A percentile compares a stretch with the other conserved stretches of the same genome.
Conservation (phyloP, 208 protist genomes). For the Phytomonas sp. region DNA sequence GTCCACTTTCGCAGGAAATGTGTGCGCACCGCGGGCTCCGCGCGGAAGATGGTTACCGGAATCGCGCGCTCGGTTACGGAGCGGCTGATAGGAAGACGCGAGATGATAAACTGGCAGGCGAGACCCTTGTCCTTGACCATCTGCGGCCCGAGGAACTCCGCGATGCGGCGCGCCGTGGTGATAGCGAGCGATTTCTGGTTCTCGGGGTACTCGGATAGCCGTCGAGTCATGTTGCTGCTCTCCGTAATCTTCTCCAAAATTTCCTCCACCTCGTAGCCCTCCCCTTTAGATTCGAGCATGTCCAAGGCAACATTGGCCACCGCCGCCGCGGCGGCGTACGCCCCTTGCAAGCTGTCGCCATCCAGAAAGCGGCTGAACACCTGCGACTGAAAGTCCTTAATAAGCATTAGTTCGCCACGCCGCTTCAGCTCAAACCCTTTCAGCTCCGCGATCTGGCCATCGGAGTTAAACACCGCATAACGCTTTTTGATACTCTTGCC, state of each 20-base stretch:
- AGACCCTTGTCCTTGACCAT: constrained; percentile 98
- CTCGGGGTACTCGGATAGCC: constrained; percentile 95
- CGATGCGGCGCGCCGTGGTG: constrained; percentile 95
- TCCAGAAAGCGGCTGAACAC: constrained; percentile 96
- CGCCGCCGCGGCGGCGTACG: constrained; percentile 93
- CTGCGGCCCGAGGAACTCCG: constrained; percentile 96
- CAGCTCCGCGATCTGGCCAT: constrained; percentile 97
- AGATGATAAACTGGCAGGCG: constrained; percentile 96
- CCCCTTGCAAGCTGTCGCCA: constrained; percentile 91
- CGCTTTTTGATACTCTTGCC: constrained; percentile 98
- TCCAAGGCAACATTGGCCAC: constrained; percentile 97
- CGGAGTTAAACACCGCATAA: constrained; percentile 99
- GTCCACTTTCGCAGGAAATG: constrained; percentile 96
- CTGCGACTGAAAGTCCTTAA: constrained; percentile 98
- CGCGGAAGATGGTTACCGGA: constrained; percentile 96
- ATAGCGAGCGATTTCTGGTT: constrained; percentile 98
- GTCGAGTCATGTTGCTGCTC: constrained; percentile 94
- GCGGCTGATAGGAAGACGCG: constrained; percentile 89
- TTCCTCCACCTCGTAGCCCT: constrained; percentile 91
- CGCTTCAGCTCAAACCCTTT: constrained; percentile 99
- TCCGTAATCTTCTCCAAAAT: constrained; percentile 98
- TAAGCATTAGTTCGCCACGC: constrained; percentile 98
- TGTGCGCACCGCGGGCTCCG: constrained; percentile 75
- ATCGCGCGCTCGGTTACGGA: constrained; percentile 98
- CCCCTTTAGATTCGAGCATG: constrained; percentile 90